phyloP scores from a whole-genome alignment of 352 stramenopile genomes.

The Phytophthora vignae region DNA sequence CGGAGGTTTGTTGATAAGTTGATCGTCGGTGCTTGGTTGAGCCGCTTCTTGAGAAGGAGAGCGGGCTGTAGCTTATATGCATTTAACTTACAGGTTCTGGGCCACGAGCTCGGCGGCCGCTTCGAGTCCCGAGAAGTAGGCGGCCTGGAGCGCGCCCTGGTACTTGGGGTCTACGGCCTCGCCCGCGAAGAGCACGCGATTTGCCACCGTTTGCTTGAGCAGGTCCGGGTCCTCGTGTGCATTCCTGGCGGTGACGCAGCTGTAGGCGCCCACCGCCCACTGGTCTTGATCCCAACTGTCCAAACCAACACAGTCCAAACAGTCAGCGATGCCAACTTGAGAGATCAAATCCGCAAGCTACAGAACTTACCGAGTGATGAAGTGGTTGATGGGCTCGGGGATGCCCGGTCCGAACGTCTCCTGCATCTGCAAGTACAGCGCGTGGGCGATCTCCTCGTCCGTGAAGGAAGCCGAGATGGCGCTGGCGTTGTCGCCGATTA shows the following conservation, averaged over 20 bases:
- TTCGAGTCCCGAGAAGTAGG: slow-evolving; percentile 63
- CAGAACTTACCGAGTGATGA: slow-evolving; percentile 64
- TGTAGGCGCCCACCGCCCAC: slow-evolving; percentile 70
- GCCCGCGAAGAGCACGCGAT: slow-evolving; percentile 69
- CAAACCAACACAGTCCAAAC: not conserved
- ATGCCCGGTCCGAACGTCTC: slow-evolving; percentile 53
- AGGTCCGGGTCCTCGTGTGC: slow-evolving; percentile 63
- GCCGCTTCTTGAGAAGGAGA: no score
- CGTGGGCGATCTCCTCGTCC: slow-evolving; percentile 57
- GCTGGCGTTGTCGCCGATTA: slow-evolving; percentile 60
- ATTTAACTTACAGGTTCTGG: slow-evolving; percentile 16
- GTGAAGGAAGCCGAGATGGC: slow-evolving; percentile 51
- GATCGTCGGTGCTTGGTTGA: not conserved
- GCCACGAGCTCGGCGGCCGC: slow-evolving; percentile 31
- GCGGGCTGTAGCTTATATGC: slow-evolving; percentile 9
- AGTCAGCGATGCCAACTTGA: not conserved
- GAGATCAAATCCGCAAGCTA: slow-evolving; percentile 43
- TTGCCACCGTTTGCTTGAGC: slow-evolving; percentile 54
- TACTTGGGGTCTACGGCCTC: slow-evolving; percentile 79
- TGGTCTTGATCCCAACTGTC: slow-evolving; percentile 71
- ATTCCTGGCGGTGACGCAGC: slow-evolving; percentile 66
- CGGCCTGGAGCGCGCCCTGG: slow-evolving; percentile 73
- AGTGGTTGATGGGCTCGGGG: slow-evolving; percentile 49
- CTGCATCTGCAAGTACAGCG: slow-evolving; percentile 60
- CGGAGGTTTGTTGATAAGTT: not conserved